Conservation (phyloP, 768 basidiomycete species). For the Boletus tylopilopsis region DNA sequence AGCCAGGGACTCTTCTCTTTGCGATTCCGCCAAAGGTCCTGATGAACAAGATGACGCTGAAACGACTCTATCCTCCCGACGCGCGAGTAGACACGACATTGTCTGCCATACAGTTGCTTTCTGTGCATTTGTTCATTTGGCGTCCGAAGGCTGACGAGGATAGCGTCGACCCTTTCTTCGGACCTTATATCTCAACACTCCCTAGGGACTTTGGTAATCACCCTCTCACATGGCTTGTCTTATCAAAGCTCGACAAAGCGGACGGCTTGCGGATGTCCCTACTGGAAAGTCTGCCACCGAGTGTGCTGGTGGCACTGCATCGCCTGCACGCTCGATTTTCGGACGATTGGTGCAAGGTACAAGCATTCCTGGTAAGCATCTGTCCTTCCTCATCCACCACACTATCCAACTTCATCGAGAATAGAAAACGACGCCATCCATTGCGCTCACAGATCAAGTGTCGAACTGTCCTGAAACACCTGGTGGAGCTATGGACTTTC, state of each 20-base stretch:
- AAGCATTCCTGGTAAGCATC: conserved; percentile 49
- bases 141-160: conserved; percentile 41
- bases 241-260: conserved; percentile 17
- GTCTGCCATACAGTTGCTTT: conserved; percentile 71
- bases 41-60: conserved; percentile 70
- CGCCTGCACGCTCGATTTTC: conserved; percentile 46
- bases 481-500: conserved; percentile 40
- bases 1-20: conserved; percentile 60
- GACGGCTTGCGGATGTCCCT: conserved; percentile 27
- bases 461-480: neutral
- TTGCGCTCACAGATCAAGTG: neutral
- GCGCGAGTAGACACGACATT: conserved; percentile 27
- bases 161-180: conserved; percentile 54
- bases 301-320: conserved; percentile 38
- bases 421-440: conserved; percentile 6
- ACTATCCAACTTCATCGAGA: neutral
- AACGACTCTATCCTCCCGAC: conserved; percentile 48
- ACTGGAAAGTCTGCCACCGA: conserved; percentile 47
- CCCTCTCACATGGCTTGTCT: conserved; percentile 74
- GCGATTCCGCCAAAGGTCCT: conserved; percentile 66
- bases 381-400: neutral
- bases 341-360: conserved; percentile 56
- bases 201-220: conserved; percentile 73
- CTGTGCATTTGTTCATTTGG: conserved; percentile 75
- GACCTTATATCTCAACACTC: conserved; percentile 76